Percentiles rank a stretch among this genome's conserved stretches.
Conservation (phyloP, 768 basidiomycete species). For the Rhodotorula diobovata region DNA sequence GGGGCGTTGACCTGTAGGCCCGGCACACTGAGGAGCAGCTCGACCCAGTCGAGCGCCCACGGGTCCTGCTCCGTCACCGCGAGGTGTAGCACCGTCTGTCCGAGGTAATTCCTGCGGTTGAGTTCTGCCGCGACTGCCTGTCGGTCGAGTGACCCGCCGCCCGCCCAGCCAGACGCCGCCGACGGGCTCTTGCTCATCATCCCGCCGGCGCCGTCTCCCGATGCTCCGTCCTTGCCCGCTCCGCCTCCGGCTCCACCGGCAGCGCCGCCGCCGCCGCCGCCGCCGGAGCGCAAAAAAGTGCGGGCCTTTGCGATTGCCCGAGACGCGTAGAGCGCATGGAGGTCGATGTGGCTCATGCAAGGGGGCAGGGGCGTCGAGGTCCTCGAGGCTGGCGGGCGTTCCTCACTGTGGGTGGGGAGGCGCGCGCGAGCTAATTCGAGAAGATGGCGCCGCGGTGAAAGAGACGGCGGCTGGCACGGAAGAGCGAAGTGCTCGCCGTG, state of each 20-base stretch:
- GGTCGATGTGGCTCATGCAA: conserved; percentile 20
- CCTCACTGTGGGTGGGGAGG: neutral
- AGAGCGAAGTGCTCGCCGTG: neutral
- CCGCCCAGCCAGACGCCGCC: neutral
- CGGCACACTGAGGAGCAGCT: conserved; percentile 69
- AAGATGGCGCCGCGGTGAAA: neutral
- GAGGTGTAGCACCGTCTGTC: conserved; percentile 75
- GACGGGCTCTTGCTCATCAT: conserved; percentile 1
- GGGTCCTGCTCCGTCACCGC: conserved; percentile 64
- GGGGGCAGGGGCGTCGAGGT: neutral
- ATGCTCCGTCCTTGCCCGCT: neutral
- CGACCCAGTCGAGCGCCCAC: conserved; percentile 68
- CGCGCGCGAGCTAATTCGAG: neutral
- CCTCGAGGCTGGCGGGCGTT: neutral
- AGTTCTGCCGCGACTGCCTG: conserved; percentile 52
- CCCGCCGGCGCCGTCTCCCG: neutral
- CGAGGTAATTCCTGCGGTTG: conserved; percentile 67
- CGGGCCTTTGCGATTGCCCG: conserved; percentile 35
- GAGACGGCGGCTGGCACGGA: neutral
- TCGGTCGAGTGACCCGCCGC: conserved; percentile 3
- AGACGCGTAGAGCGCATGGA: conserved; percentile 35
- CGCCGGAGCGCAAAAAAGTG: conserved; percentile 12
- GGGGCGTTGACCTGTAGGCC: conserved; percentile 69
- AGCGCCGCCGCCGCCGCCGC: conserved; percentile 1
- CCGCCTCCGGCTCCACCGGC: neutral